Base-by-base conservation (phyloP, 129 eudicot species). In the Mikania micrantha region DNA sequence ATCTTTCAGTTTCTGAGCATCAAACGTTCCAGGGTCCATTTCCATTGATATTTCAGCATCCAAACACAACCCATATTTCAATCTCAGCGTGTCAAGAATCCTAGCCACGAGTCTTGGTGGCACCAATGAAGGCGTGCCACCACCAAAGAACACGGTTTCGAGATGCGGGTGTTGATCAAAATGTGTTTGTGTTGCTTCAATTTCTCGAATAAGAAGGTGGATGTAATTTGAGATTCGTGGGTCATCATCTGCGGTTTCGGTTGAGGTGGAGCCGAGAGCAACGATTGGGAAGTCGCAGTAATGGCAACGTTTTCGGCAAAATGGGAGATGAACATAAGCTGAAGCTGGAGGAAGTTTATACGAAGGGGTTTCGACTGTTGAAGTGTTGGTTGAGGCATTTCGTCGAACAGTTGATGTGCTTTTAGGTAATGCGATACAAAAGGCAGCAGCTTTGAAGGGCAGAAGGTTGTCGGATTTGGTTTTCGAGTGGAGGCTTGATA, bases 11-110 rank as follows among this genome's bases (percentile, higher is more conserved):
- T 81, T 85, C 67, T 48, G 79, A 38, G 45, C 82, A 72, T 86
- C 87, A 80, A 93, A 93, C 15, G 98, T 93, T 5, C 98, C 98
- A 39, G 96, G 98, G 79, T 93, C 98, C 98, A 93, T 93, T 74
- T 93, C 98, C 85, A 88, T 93, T 32, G 96, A 88, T 74, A 93
- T 83, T 74, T 93, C 98, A 40, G 90, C 95, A 79, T 86, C 83
- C 74, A 50, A 64, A 50, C 80, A 48, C 69, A 88, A 67, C 57
- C 98, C 96, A 11, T 78, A 88, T 64, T 83, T 85, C n/a, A 77
- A 69, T 2, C 72, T 80, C 77, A 93, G 48, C 0, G 83, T 67
- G 7, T 86, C 91, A 27, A 93, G 92, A 34, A 93, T 79, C 64
- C 40, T 62, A 5, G 83, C 72, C 39, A 93, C 95, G 1, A 93